Evolutionary conservation across 176 grass and related monocot genomes (phyloP), one percentile per base, ranked within the genome.

Genomic region (Elaeis guineensis): DNA sequence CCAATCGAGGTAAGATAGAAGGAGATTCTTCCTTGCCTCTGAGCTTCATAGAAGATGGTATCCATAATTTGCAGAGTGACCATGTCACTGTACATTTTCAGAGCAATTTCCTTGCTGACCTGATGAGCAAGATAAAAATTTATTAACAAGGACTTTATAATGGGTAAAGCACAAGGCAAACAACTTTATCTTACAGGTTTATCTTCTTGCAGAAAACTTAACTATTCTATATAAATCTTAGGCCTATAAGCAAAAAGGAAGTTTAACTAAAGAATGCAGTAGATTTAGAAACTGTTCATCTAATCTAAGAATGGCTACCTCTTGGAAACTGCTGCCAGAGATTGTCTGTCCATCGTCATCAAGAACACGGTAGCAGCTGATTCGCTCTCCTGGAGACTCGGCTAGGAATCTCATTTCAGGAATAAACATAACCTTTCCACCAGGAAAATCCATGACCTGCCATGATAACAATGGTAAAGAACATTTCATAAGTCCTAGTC

Each of bases 1-100:
- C 94, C 94, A 49, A 76, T 72, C 49, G 88, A 89, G 64, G 88
- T 98, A 71, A 98, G 71, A 72, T 98, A 93, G 68, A 98, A 98
- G 3, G 94, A 98, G 19, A 98, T 89, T 79, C 93, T 81, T 59
- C 93, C 94, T 74, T 98, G 94, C 67, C 94, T 89, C 69, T 92
- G 94, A 58, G 85, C 94, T 83, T 98, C 94, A 21, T 86, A 93
- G 83, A 92, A 98, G 49, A 98, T 89, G 14, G 82, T 81, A 66
- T 98, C 94, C 94, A 98, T 98, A 19, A 81, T 76, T 79, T 92
- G 94, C 26, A 98, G 85, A 2, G 64, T 92, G 61, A 89, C 84
- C 94, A 98, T 98, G 48, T 79, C 54, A 21, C 30, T 86, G 64
- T 89, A 89, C 72, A 98, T 98, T 73, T 92, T 92, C 66, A 82